Evolutionary conservation across 371 early-diverging fungal genomes (phyloP), one percentile per base, ranked within the genome.

Genomic region (Encephalitozoon romaleae): DNA sequence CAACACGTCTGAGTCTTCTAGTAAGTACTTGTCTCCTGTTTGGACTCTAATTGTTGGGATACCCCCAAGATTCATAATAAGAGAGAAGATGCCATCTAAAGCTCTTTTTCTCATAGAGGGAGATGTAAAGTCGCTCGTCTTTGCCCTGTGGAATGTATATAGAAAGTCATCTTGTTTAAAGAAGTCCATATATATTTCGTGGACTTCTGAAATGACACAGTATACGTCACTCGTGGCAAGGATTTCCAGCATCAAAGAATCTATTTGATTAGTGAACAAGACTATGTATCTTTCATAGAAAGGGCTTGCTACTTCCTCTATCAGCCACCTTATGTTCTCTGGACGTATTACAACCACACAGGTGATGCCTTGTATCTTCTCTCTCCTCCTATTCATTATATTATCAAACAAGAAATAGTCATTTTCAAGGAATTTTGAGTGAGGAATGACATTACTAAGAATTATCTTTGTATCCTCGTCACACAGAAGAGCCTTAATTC

Each of bases 351-450:
- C 64, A 15, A 78, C 76, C n/a, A 84, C 71, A 47, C 84, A 84
- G 30, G 67, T 63, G 1, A 85, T 72, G 15, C 73, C 74, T 15
- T 53, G 49, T 34, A 85, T 76, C 52, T 45, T 67, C 9, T 53
- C 63, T 52, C 83, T 67, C 30, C 70, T 77, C 47, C 43, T 76
- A 41, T 78, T 79, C 49, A 18, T 51, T 41, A 85, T 74, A 38
- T 38, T 73, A 38, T 85, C 84, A 77, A 85, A 84, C 4, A 83
- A 69, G 67, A 85, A 85, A 49, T 77, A 85, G 34, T 83, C 83
- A 47, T 77, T 74, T 4, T 78, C 67, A 11, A 82, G 67, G 41
- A 85, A 78, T 47, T 64, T 51, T 2, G 79, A 69, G 42, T 84
- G 79, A 18, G 83, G 70, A 42, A 85, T 71, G n/a, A 82, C 11